Percentiles rank a stretch among this genome's conserved stretches.
Conservation (phyloP, 2,329 filamentous ascomycete genomes). For the Hypoxylon sp. region DNA sequence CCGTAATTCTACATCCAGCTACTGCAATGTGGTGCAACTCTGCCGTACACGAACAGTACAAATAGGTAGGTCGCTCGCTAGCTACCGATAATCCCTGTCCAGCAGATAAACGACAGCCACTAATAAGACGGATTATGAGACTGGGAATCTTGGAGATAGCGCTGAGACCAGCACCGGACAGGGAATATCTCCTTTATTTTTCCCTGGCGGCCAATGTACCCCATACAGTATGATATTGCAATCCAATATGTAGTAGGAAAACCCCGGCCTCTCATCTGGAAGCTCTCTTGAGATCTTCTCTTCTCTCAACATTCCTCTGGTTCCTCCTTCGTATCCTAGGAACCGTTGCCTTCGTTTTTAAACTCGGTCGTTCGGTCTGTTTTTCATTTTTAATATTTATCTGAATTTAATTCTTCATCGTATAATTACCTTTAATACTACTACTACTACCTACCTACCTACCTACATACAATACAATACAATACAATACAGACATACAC, state of each 20-base stretch:
- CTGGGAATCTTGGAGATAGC: slow-evolving; percentile 26
- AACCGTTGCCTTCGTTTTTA: slow-evolving; percentile 32
- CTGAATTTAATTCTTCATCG: slow-evolving; percentile 23
- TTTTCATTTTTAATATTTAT: slow-evolving; percentile 26
- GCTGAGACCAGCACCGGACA: slow-evolving; percentile 32
- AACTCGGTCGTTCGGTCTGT: slow-evolving; percentile 26
- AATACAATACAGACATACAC: too few relatives aligned
- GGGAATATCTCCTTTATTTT: slow-evolving; percentile 34
- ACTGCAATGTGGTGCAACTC: slow-evolving; percentile 10
- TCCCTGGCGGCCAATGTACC: slow-evolving; percentile 20
- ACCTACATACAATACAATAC: slow-evolving; percentile 34
- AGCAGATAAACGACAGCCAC: slow-evolving; percentile 29
- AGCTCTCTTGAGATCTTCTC: slow-evolving; percentile 20
- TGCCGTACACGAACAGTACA: slow-evolving; percentile 8
- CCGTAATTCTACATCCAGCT: slow-evolving; percentile 6
- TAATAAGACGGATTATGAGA: slow-evolving; percentile 21
- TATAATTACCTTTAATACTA: neutral
- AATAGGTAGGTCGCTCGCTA: slow-evolving; percentile 33
- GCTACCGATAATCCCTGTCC: slow-evolving; percentile 31
- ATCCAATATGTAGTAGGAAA: slow-evolving; percentile 24
- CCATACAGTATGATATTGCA: slow-evolving; percentile 36
- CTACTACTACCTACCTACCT: neutral
- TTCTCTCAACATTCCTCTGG: slow-evolving; percentile 35
- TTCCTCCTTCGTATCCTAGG: slow-evolving; percentile 35
- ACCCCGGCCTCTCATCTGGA: slow-evolving; percentile 22